Conservation (phyloP, 345 rosid genomes). For the Physaria fendleri region DNA sequence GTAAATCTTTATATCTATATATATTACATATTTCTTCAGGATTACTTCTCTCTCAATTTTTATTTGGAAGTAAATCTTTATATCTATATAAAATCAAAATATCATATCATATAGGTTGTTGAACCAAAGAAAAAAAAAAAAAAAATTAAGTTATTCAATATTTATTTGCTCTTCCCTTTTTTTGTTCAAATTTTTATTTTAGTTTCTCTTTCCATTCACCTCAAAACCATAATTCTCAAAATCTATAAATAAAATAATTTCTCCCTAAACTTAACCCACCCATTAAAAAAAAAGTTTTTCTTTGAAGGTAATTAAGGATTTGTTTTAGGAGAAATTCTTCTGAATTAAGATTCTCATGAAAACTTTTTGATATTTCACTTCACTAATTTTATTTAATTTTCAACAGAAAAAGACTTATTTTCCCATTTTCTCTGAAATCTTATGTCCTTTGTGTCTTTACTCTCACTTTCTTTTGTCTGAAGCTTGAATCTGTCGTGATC, state of each 20-base stretch:
- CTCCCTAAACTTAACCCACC: slow-evolving; percentile 26
- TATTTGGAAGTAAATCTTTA: no score
- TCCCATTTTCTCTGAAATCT: slow-evolving; percentile 24
- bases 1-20: no score
- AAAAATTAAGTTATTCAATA: no score
- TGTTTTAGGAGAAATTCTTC: slow-evolving; percentile 22
- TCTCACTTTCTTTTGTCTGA: slow-evolving; percentile 10
- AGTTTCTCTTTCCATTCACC: slow-evolving; percentile 15
- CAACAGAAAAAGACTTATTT: not conserved
- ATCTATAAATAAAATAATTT: slow-evolving; percentile 39
- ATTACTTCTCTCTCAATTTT: no score
- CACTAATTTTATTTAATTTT: slow-evolving; percentile 23
- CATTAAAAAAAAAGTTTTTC: not conserved
- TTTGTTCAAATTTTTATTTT: slow-evolving; percentile 45
- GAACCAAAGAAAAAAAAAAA: no score
- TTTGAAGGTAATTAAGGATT: slow-evolving; percentile 35
- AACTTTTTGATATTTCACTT: slow-evolving; percentile 44
- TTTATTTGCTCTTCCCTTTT: no score
- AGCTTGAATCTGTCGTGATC: slow-evolving; percentile 33
- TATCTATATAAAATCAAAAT: no score
- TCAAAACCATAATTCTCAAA: slow-evolving; percentile 75
- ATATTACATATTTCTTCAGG: no score
- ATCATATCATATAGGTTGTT: no score
- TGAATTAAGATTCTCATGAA: slow-evolving; percentile 24
- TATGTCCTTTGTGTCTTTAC: slow-evolving; percentile 22